Base-by-base conservation (phyloP, 306 rosid genomes). In the Dicorynia guianensis region DNA sequence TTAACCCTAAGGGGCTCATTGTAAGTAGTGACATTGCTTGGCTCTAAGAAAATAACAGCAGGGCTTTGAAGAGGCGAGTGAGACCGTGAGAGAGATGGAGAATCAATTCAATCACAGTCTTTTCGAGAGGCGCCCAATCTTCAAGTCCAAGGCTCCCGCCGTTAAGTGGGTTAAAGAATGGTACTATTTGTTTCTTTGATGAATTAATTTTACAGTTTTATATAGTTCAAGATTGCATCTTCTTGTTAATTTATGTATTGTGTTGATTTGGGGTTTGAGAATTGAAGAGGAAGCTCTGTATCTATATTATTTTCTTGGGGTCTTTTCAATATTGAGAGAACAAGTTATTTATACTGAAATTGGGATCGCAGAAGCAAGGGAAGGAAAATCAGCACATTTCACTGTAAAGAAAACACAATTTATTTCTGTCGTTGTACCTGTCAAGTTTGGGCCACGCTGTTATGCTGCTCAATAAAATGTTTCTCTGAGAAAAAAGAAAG, bases 11-110 rank as follows among this genome's bases (percentile, higher is more conserved):
- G 57, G 9, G 12, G 17, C 46, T 65, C 20, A 9, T 12, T 4
- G 9, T n/a, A 8, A 20, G 1, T 40, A 11, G 20, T 14, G 10
- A 5, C 8, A 25, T 71, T 63, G 30, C 15, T 52, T 36, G 36
- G 49, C 18, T 5, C 5, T 19, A 17, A 50, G 30, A n/a, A 33
- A 35, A 13, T 53, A 15, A 35, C 83, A 50, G 43, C 30, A 34
- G 60, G 25, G 58, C 12, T 61, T 90, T 93, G 97, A 96, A 93
- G 80, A 85, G 30, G n/a, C n/a, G n/a, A n/a, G n/a, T n/a, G n/a
- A n/a, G n/a, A n/a, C n/a, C n/a, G n/a, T 38, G 13, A 49, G 39
- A 17, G 67, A 17, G 72, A 87, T 87, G 89, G 91, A 87, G 74
- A 74, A 68, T 60, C 91, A 87, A 49, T 87, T 58, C 85, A 74